Percentiles rank a stretch among this genome's conserved stretches.
phyloP scores from a whole-genome alignment of 331 rosid genomes.

The Malus hybrid region DNA sequence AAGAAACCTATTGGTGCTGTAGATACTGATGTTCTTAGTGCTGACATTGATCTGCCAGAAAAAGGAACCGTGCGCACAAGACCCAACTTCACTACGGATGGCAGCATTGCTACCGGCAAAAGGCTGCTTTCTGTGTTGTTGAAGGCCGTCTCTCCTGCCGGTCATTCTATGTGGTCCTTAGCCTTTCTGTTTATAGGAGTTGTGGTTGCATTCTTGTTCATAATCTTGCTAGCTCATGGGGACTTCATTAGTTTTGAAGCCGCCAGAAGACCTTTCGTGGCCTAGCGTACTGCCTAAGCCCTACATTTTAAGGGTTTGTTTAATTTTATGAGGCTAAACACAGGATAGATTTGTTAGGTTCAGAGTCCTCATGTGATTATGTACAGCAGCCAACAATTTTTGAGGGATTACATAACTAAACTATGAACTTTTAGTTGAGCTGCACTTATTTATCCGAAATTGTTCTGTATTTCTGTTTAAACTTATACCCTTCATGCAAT shows the following conservation, averaged over 20 bases:
- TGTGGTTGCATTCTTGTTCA: constrained; percentile 23
- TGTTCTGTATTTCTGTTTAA: not conserved
- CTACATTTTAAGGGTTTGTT: constrained; percentile 15
- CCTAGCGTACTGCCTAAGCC: constrained; percentile 8
- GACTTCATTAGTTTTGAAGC: constrained; percentile 27
- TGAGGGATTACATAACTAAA: not conserved
- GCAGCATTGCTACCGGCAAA: constrained; percentile 12
- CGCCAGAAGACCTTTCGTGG: constrained; percentile 19
- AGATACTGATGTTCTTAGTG: not conserved
- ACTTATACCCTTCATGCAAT: not conserved
- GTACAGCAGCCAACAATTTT: not conserved
- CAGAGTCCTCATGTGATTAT: not conserved
- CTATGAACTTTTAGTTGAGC: not conserved
- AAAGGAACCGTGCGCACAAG: constrained; percentile 3
- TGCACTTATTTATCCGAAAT: not conserved
- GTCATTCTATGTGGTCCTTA: constrained; percentile 23
- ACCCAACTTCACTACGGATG: constrained; percentile 4
- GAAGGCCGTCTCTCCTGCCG: constrained; percentile 22
- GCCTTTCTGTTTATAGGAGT: constrained; percentile 29
- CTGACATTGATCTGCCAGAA: constrained; percentile 2
- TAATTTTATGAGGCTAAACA: constrained; percentile 12
- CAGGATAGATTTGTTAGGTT: constrained; percentile 15
- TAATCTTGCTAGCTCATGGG: constrained; percentile 36
- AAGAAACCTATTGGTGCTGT: constrained; percentile 9
- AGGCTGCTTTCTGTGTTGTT: constrained; percentile 6